Base-by-base conservation (phyloP, 2,329 filamentous ascomycete species). In the Shiraia bambusicola region DNA sequence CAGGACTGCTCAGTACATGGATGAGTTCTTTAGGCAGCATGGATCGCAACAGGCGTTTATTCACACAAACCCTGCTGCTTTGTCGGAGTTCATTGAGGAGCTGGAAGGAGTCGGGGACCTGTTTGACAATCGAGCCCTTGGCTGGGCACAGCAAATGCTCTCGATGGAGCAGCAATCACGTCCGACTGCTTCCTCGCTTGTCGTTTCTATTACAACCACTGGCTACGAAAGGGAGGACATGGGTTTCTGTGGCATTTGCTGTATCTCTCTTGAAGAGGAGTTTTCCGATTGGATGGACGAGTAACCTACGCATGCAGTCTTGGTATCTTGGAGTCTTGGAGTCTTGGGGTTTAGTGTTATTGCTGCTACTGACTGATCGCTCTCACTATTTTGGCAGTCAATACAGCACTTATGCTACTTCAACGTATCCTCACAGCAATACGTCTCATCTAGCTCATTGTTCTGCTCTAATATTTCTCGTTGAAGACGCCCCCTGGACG, bases 221-320 rank as follows among this genome's bases (percentile, higher is more conserved):
- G 24, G 27, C 22, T 12, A 34, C 28, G 37, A 40, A 30, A 28
- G 30, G 22, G 40, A 25, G 13, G 22, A 26, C 6, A 32, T 19
- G 11, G 36, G 22, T 19, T 56, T 53, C 37, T 53, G 47, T 36
- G 52, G 52, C 28, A 56, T 56, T 33, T 56, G 52, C 40, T 56
- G 52, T 40, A 15, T 32, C 34, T 41, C 40, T 34, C 15, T 33
- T 28, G 47, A 42, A 9, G 42, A 50, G 24, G 31, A 43, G 24
- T 31, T 47, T 39, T 38, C 34, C n/a, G n/a, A n/a, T n/a, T n/a
- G n/a, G n/a, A n/a, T n/a, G n/a, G n/a, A n/a, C n/a, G n/a, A n/a
- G n/a, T n/a, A n/a, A n/a, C n/a, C n/a, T n/a, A n/a, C n/a, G n/a
- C n/a, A n/a, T n/a, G n/a, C n/a, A n/a, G n/a, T n/a, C n/a, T n/a